Base-by-base conservation (phyloP, 164 flowering plant genomes). In the Kalanchoe fedtschenkoi region DNA sequence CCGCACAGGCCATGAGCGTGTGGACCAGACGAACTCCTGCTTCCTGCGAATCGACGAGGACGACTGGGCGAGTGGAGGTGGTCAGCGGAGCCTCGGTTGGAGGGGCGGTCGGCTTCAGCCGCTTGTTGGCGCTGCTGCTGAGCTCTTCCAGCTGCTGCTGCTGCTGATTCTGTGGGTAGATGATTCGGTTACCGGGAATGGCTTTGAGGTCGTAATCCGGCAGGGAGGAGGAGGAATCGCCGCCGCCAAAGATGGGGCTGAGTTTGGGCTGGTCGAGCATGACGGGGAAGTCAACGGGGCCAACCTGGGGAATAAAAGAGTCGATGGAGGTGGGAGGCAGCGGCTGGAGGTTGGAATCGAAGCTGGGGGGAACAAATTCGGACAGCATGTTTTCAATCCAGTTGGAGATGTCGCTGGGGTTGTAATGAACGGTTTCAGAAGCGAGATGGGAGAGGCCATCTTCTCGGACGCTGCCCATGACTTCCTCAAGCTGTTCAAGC, bases 401-500 rank as follows among this genome's bases (percentile, higher is more conserved):
- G 6, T 75, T 72, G 0, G 80, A 73, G 3, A 90, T 74, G 74
- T 90, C 86, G 8, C 89, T 79, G 14, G 95, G 97, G 63, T 87
- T 86, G 72, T 84, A 88, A 61, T 86, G 91, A 34, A 85, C 87
- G 28, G 88, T 76, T 0, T 86, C 96, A 5, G 83, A 71, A 0
- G 81, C 73, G 3, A 88, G 75, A 17, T 83, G 84, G 15, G 88
- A 71, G 13, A 81, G 30, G 0, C 73, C 82, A 46, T 84, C 91
- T 24, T 74, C 80, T 19, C 75, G 73, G 61, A 66, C 76, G 56
- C 60, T 67, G 1, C 71, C 78, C 77, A 88, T 79, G 7, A 70
- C 81, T 71, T 76, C 76, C 63, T 88, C 96, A 0, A 91, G 73
- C 75, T 83, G 89, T 66, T 88, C 87, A 4, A 91, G 79, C 70